Percentiles rank a stretch among this genome's conserved stretches.
Conservation (phyloP, 2,329 filamentous ascomycete genomes). For the Aspergillus neoniger region DNA sequence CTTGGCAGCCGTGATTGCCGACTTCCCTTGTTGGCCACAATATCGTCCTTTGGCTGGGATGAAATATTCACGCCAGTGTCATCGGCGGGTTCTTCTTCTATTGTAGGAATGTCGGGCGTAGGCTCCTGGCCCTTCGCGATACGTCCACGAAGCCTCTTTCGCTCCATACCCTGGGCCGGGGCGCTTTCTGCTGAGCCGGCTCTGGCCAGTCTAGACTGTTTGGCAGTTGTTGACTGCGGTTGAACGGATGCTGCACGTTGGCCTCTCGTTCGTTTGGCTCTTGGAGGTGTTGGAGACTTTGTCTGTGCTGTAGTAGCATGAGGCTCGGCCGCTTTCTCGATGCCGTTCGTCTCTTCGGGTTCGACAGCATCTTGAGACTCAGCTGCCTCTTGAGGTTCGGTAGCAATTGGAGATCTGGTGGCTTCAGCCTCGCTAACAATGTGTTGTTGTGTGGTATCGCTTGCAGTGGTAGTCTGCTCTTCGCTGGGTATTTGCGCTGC, state of each 20-base stretch:
- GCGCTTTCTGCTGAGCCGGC: conserved; percentile 2
- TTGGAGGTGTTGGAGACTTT: background rate
- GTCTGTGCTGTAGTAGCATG: background rate
- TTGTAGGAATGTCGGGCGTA: background rate
- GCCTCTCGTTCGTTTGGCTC: conserved; percentile 6
- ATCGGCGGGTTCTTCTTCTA: background rate
- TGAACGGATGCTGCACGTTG: conserved; percentile 11
- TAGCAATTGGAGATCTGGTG: background rate
- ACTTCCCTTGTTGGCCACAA: background rate
- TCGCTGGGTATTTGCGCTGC: background rate
- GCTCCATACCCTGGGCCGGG: background rate
- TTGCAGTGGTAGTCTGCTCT: background rate
- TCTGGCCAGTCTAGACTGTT: background rate
- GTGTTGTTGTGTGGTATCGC: background rate
- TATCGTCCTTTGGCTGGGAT: background rate
- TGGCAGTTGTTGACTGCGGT: background rate
- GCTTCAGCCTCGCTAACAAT: background rate
- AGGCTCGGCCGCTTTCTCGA: background rate
- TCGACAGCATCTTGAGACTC: background rate
- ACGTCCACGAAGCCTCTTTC: conserved; percentile 11
- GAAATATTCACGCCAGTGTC: conserved; percentile 3
- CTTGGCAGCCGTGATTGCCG: conserved; percentile 1
- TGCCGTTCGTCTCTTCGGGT: background rate
- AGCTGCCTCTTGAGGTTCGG: background rate
- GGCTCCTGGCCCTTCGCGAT: conserved; percentile 12